Percentiles rank a stretch among this genome's conserved stretches.
phyloP scores from a whole-genome alignment of 2,329 filamentous ascomycete species.

The Plectosphaerella cucumerina region DNA sequence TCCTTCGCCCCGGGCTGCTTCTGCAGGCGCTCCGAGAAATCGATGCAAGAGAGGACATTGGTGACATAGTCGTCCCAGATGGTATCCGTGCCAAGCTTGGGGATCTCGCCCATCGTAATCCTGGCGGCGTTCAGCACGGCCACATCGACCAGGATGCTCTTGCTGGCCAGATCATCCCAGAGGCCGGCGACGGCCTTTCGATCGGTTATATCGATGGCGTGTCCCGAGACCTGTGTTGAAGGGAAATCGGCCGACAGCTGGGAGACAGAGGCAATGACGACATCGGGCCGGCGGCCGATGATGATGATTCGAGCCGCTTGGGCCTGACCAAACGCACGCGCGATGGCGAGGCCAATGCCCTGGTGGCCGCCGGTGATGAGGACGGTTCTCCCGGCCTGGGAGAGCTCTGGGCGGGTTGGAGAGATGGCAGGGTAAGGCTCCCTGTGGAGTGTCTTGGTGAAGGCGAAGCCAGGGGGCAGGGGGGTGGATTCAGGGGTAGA shows the following conservation, averaged over 20 bases:
- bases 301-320: constrained; percentile 32
- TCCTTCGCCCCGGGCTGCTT: constrained; percentile 20
- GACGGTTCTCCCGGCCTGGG: constrained; percentile 44
- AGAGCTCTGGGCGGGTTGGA: constrained; percentile 29
- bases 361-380: constrained; percentile 64
- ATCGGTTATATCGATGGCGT: neutral
- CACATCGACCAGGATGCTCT: constrained; percentile 19
- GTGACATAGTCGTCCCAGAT: constrained; percentile 8
- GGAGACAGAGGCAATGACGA: constrained; percentile 22
- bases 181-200: constrained; percentile 1
- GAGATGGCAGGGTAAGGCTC: constrained; percentile 31
- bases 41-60: constrained; percentile 10
- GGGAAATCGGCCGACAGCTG: constrained; percentile 10
- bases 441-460: constrained; percentile 17
- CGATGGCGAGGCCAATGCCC: constrained; percentile 63
- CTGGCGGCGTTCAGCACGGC: constrained; percentile 19
- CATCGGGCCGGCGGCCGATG: constrained; percentile 26
- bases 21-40: constrained; percentile 19
- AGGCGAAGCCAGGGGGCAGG: too few relatives aligned
- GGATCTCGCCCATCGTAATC: neutral
- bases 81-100: constrained; percentile 7
- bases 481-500: too few relatives aligned
- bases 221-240: neutral
- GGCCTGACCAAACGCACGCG: constrained; percentile 47
- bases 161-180: constrained; percentile 5